These are phyloP conservation scores for Dioszegia aurantiaca DNA, from an alignment of 768 basidiomycete species.

Conservation along the genomic window DNA sequence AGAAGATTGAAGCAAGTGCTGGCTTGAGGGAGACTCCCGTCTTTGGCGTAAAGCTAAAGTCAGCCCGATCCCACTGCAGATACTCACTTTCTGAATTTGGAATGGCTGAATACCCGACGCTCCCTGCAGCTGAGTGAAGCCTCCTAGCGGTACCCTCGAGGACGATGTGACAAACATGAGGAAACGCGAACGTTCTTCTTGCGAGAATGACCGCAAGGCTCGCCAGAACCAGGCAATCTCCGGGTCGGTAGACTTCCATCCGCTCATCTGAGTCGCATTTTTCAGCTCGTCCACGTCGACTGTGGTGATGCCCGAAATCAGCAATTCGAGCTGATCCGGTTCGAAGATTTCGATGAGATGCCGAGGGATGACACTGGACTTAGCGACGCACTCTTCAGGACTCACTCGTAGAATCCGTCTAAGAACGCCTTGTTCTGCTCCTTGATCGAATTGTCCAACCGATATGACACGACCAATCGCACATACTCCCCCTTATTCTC, in stretches of 20 bases:
- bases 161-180: constrained; percentile 89
- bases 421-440: constrained; percentile 90
- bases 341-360: constrained; percentile 77
- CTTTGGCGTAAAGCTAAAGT: constrained; percentile 27
- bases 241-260: constrained; percentile 62
- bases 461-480: constrained; percentile 88
- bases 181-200: constrained; percentile 94
- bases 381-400: constrained; percentile 5
- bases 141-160: constrained; percentile 89
- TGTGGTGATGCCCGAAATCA: constrained; percentile 80
- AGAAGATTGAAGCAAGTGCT: constrained; percentile 51
- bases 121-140: constrained; percentile 85
- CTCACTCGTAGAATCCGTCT: constrained; percentile 79
- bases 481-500: constrained; percentile 98
- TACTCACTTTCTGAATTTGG: constrained; percentile 89
- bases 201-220: constrained; percentile 92
- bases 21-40: constrained; percentile 40
- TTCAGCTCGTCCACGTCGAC: constrained; percentile 87
- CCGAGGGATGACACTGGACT: constrained; percentile 73
- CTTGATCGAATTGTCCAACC: constrained; percentile 87
- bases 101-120: constrained; percentile 77
- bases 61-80: not conserved
- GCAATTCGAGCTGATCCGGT: constrained; percentile 46
- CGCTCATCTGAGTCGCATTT: constrained; percentile 51
- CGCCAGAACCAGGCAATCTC: constrained; percentile 99